A percentile compares a stretch with the other conserved stretches of the same genome.
Evolutionary conservation across 1,139 yeast species (phyloP).

Genomic region (Taiozyma onychis): DNA sequence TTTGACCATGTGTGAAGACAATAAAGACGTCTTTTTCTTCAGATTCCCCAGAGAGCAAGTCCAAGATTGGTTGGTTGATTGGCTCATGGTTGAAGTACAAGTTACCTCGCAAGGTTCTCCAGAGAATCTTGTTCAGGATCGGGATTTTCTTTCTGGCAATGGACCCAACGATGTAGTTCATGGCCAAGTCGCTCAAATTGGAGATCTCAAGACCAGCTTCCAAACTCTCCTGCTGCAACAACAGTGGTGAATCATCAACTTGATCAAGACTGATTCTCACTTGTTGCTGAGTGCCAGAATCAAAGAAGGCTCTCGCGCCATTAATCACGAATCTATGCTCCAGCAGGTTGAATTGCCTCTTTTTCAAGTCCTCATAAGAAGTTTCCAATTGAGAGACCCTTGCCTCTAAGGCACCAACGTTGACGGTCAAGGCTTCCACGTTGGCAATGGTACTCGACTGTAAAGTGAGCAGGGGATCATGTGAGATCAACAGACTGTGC

Average conservation of each 20-base stretch:
- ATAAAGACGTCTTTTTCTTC: slow-evolving; percentile 57
- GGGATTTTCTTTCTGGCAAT: slow-evolving; percentile 55
- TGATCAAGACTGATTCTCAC: slow-evolving; percentile 32
- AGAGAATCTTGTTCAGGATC: slow-evolving; percentile 58
- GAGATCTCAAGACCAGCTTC: slow-evolving; percentile 24
- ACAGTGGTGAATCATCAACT: slow-evolving; percentile 35
- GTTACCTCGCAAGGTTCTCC: slow-evolving; percentile 73
- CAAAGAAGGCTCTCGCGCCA: slow-evolving; percentile 37
- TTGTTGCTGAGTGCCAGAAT: slow-evolving; percentile 16
- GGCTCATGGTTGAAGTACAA: slow-evolving; percentile 61
- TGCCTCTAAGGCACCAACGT: slow-evolving; percentile 35
- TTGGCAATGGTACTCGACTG: slow-evolving; percentile 28
- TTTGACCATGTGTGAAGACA: slow-evolving; percentile 67
- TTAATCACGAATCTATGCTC: slow-evolving; percentile 48
- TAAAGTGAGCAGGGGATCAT: slow-evolving; percentile 14
- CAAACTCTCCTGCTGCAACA: slow-evolving; percentile 24
- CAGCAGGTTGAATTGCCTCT: slow-evolving; percentile 30
- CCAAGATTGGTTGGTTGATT: slow-evolving; percentile 39
- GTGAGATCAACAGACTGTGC: slow-evolving; percentile 11
- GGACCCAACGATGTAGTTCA: slow-evolving; percentile 56
- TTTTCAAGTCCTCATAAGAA: slow-evolving; percentile 33
- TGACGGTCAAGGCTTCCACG: slow-evolving; percentile 36
- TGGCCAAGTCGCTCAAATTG: slow-evolving; percentile 27
- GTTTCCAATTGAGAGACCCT: slow-evolving; percentile 41
- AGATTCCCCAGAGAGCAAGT: slow-evolving; percentile 31